phyloP scores from a whole-genome alignment of 2,329 filamentous ascomycete genomes.

The Albophoma yamanashiensis region DNA sequence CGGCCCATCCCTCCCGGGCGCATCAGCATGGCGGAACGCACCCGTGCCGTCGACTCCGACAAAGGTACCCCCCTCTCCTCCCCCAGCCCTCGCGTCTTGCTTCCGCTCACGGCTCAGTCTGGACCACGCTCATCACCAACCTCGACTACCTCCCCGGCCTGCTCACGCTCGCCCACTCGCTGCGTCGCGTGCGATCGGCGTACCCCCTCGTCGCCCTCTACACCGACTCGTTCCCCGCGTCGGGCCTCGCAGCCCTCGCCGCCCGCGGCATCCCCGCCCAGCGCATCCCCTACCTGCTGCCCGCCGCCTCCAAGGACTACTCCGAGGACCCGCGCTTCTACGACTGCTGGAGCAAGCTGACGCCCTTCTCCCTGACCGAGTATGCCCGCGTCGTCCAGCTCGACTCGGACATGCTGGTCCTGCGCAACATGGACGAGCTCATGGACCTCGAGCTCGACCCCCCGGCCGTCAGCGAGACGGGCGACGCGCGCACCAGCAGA shows the following conservation, averaged over 20 bases:
- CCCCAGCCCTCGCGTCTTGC: background rate
- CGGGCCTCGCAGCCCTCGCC: conserved; percentile 59
- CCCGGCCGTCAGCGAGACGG: conserved; percentile 11
- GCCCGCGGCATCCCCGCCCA: conserved; percentile 59
- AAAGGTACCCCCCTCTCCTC: conserved; percentile 22
- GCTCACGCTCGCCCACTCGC: conserved; percentile 68
- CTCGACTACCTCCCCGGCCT: conserved; percentile 72
- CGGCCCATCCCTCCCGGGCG: background rate
- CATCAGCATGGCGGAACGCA: conserved; percentile 11
- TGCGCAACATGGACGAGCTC: conserved; percentile 82
- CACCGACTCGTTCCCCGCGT: conserved; percentile 61
- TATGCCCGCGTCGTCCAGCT: conserved; percentile 75
- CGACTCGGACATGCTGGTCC: conserved; percentile 79
- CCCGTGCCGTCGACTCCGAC: conserved; percentile 26
- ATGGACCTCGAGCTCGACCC: conserved; percentile 71
- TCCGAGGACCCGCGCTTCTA: conserved; percentile 73
- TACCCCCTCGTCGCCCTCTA: conserved; percentile 79
- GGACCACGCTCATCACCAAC: conserved; percentile 83
- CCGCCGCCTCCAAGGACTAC: conserved; percentile 55
- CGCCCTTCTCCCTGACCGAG: conserved; percentile 64
- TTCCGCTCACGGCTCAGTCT: conserved; percentile 37
- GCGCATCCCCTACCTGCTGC: conserved; percentile 62
- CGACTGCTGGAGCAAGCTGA: conserved; percentile 83
- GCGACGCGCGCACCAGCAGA: conserved; percentile 22
- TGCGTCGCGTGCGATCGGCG: conserved; percentile 51